Evolutionary conservation across 257 asterid species (phyloP).

Genomic region (Capsicum rhomboideum): DNA sequence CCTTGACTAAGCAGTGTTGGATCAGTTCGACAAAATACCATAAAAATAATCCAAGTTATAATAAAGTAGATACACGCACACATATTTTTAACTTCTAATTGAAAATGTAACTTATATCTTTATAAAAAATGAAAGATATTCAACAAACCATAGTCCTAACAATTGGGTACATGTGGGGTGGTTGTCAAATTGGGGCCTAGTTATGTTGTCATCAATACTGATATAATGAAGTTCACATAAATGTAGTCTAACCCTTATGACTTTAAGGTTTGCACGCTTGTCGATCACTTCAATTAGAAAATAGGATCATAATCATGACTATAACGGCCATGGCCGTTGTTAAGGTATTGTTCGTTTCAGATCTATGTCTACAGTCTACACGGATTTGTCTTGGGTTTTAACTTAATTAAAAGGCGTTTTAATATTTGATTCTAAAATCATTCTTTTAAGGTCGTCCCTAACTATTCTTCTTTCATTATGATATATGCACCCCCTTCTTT

Average conservation of each 20-base stretch:
- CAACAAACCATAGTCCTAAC: background rate
- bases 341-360: background rate
- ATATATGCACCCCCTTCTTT: too few relatives aligned
- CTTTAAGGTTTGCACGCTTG: slow-evolving; percentile 1
- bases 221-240: background rate
- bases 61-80: background rate
- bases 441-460: too few relatives aligned
- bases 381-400: background rate
- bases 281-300: background rate
- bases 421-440: too few relatives aligned
- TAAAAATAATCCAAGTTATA: background rate
- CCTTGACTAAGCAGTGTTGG: background rate
- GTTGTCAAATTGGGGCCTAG: background rate
- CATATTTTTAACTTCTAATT: background rate
- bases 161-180: background rate
- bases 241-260: background rate
- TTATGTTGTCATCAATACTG: background rate
- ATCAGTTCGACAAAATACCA: background rate
- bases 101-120: background rate
- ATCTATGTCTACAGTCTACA: background rate
- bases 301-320: background rate
- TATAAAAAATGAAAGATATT: background rate
- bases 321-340: too few relatives aligned
- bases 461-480: too few relatives aligned
- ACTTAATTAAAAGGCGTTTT: too few relatives aligned